These are phyloP conservation scores for Fusarium liriodendri DNA, from an alignment of 2,329 filamentous ascomycete genomes.

Conservation along the genomic window DNA sequence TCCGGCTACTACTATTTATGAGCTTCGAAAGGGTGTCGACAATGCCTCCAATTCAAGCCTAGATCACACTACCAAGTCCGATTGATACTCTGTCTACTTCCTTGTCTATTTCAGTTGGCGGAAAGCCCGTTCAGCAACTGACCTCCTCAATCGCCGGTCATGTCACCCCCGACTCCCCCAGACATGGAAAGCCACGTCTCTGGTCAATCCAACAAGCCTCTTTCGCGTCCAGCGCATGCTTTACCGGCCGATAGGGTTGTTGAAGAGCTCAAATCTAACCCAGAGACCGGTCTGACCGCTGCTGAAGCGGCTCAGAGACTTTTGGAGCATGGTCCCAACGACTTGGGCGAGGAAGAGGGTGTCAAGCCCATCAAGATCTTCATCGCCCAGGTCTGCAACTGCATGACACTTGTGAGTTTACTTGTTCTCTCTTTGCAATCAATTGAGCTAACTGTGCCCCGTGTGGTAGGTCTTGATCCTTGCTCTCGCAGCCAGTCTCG, in stretches of 20 bases:
- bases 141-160: background rate
- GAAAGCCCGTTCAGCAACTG: background rate
- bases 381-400: constrained; percentile 74
- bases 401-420: constrained; percentile 70
- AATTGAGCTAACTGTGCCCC: background rate
- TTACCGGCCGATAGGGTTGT: constrained; percentile 64
- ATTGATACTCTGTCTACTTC: background rate
- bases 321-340: constrained; percentile 69
- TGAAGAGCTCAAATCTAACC: constrained; percentile 65
- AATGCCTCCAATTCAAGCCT: background rate
- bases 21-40: background rate
- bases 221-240: constrained; percentile 72
- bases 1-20: background rate
- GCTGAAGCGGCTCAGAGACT: constrained; percentile 66
- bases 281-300: constrained; percentile 67
- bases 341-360: constrained; percentile 69
- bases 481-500: constrained; percentile 67
- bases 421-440: no score
- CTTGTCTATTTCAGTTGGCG: background rate
- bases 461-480: constrained; percentile 58
- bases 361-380: constrained; percentile 73
- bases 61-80: background rate
- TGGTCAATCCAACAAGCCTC: constrained; percentile 59
- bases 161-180: background rate
- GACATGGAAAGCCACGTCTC: constrained; percentile 43